Conservation (phyloP, 2,329 filamentous ascomycete species). For the Aurifilum marmelostoma region DNA sequence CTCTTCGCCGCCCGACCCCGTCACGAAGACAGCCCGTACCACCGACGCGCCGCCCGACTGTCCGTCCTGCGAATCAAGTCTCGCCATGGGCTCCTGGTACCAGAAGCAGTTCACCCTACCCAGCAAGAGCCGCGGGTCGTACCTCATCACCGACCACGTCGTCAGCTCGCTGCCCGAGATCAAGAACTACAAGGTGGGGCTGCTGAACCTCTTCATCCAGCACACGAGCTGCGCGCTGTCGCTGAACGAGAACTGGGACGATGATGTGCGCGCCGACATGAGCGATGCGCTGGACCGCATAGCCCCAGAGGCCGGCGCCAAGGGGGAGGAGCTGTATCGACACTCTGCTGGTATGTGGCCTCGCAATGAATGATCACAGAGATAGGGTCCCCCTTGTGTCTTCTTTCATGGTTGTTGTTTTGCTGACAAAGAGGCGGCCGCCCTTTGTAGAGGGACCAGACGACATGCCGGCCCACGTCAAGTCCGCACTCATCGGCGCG, state of each 20-base stretch:
- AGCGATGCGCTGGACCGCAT: slow-evolving; percentile 90
- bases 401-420: not conserved
- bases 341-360: slow-evolving; percentile 53
- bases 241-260: slow-evolving; percentile 90
- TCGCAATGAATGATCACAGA: not conserved
- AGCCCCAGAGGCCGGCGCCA: slow-evolving; percentile 75
- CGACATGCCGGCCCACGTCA: slow-evolving; percentile 97
- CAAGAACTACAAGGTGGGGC: slow-evolving; percentile 77
- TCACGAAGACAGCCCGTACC: slow-evolving; percentile 33
- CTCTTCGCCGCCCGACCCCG: slow-evolving; percentile 21
- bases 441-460: slow-evolving; percentile 74
- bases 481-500: slow-evolving; percentile 84
- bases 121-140: slow-evolving; percentile 76
- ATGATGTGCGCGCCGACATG: slow-evolving; percentile 89
- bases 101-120: slow-evolving; percentile 87
- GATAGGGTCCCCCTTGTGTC: not conserved
- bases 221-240: slow-evolving; percentile 91
- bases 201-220: slow-evolving; percentile 90
- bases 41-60: slow-evolving; percentile 28
- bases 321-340: slow-evolving; percentile 75
- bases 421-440: slow-evolving; percentile 6
- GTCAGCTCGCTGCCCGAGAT: slow-evolving; percentile 76
- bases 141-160: slow-evolving; percentile 84
- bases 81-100: slow-evolving; percentile 71
- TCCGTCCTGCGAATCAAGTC: slow-evolving; percentile 26